Base-by-base conservation (phyloP, 2,329 filamentous ascomycete genomes). In the Camillea tinctor region DNA sequence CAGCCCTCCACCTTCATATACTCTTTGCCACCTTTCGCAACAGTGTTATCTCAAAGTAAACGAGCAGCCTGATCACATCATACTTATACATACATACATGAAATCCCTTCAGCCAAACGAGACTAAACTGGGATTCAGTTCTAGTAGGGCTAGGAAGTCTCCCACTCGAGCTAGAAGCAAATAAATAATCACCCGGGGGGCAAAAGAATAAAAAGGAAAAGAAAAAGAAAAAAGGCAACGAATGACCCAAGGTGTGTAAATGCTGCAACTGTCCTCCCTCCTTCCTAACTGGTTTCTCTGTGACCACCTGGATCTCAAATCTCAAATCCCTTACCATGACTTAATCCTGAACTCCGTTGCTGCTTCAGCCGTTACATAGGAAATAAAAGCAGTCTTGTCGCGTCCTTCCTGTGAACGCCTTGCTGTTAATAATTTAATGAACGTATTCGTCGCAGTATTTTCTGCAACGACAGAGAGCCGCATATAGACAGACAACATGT, bases 331-430 rank as follows among this genome's bases (percentile, higher is more conserved):
- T 57, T 61, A 57, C 51, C 62, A 50, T 58, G 23, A 24, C 54
- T 26, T 52, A 52, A 50, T 59, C 65, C 61, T 54, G 49, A 68
- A 71, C 68, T 66, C 68, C 68, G 48, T 63, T 62, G 62, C 67
- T 67, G 58, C 63, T 63, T 54, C 44, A 56, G 54, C 52, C 40
- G 50, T 64, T 44, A 69, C 66, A 71, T 61, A 70, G 52, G 63
- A 69, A 63, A 69, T 62, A 58, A 60, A 65, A 67, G 54, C 63
- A 62, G 58, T 64, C 62, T 64, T 59, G 55, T 59, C 66, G 65
- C 64, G 49, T 59, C 61, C 55, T 36, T 52, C 60, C 66, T 52
- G 40, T 65, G 54, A 69, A 70, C 69, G 67, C 69, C 70, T 64
- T 69, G 69, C 68, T 70, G 56, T 60, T 57, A 58, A 61, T 50